Evolutionary conservation across 139 green algal species (phyloP), one percentile per base, ranked within the genome.

Genomic region (Micromonas commoda): DNA sequence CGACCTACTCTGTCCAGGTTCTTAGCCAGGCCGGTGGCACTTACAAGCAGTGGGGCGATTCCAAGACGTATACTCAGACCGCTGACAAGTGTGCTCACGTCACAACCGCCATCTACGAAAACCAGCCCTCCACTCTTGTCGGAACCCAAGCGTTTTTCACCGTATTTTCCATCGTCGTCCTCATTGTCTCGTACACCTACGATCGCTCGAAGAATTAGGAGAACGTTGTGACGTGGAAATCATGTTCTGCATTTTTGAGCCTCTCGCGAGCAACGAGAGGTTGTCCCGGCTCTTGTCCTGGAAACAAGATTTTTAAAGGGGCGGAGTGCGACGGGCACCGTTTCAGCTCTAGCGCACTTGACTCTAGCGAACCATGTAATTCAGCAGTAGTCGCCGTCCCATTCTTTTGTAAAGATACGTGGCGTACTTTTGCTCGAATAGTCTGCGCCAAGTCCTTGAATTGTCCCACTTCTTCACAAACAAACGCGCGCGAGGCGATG

Each of bases 1-100:
- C 19, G 21, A 75, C 31, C 37, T 75, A 75, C 68, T 61, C 34
- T 6, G 16, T 75, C 23, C 68, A 75, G 53, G 68, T 75, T 5
- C 23, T 75, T 6, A 6, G n/a, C 19, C 19, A 61, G 5, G 37
- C 34, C 1, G 3, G 2, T 13, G 37, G 33, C 0, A 37, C 1
- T 0, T 64, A 63, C 35, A 34, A n/a, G 37, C 35, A 29, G 5
- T 75, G 34, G 4, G 68, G 68, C 37, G 68, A 75, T 4, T 39
- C 28, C 5, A 35, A 3, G 21, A 35, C 5, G 63, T n/a, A n/a
- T n/a, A n/a, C n/a, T n/a, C n/a, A n/a, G n/a, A n/a, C n/a, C n/a
- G n/a, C n/a, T n/a, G n/a, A n/a, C n/a, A 75, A 2, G 0, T 28
- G 5, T 19, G 60, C 37, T 37, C 4, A 38, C 19, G 2, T 75